Conservation (phyloP, 2,329 filamentous ascomycete genomes). For the Alternaria brassicae region DNA sequence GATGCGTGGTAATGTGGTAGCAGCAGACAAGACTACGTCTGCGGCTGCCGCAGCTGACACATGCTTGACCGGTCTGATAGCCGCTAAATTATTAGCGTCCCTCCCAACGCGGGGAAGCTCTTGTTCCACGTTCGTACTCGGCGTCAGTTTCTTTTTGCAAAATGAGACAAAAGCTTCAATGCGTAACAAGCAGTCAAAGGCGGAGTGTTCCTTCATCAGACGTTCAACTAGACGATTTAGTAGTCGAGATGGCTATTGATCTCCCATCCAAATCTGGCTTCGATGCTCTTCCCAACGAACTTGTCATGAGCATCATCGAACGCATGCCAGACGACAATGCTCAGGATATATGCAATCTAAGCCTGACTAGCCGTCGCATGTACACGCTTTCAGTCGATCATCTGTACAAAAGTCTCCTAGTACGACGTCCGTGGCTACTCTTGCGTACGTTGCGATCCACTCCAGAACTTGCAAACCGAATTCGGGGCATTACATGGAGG, state of each 20-base stretch:
- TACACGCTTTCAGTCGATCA: slow-evolving; percentile 9
- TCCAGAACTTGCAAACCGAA: slow-evolving; percentile 3
- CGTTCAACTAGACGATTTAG: not conserved
- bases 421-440: slow-evolving; percentile 11
- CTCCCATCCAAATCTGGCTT: not conserved
- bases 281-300: slow-evolving; percentile 7
- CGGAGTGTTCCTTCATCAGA: not conserved
- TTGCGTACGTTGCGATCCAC: not conserved
- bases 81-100: slow-evolving; percentile 3
- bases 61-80: not conserved
- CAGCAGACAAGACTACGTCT: not conserved
- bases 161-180: not conserved
- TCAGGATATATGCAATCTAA: slow-evolving; percentile 5
- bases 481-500: slow-evolving; percentile 8
- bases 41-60: not conserved
- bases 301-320: slow-evolving; percentile 12
- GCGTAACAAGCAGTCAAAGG: not conserved
- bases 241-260: slow-evolving; percentile 2
- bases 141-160: not conserved
- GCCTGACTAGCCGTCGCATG: slow-evolving; percentile 11
- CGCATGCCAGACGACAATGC: slow-evolving; percentile 5
- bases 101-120: slow-evolving; percentile 3
- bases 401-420: slow-evolving; percentile 3
- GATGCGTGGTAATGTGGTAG: not conserved
- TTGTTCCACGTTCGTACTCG: not conserved